phyloP scores from a whole-genome alignment of 1,284 basidiomycete genomes.

The Ustilago curta region DNA sequence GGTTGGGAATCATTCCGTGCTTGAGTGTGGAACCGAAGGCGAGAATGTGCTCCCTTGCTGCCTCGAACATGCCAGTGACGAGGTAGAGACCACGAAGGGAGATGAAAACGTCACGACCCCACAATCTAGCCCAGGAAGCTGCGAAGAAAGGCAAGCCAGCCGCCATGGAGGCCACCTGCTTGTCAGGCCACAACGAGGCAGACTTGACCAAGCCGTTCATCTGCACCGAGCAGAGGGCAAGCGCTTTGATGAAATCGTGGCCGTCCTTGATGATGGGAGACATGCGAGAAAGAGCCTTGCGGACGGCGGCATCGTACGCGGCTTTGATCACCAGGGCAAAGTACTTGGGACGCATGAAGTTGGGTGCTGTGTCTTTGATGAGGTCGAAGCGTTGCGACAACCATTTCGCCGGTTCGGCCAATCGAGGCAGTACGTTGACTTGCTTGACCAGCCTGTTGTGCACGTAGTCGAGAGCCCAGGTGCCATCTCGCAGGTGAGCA shows the following conservation, averaged over 20 bases:
- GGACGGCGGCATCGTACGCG: constrained; percentile 57
- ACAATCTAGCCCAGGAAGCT: constrained; percentile 62
- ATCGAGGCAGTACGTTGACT: constrained; percentile 44
- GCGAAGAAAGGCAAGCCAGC: constrained; percentile 66
- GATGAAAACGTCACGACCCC: constrained; percentile 66
- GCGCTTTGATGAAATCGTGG: constrained; percentile 60
- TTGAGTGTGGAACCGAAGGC: constrained; percentile 62
- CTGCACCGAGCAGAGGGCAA: constrained; percentile 62
- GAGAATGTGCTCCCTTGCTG: constrained; percentile 61
- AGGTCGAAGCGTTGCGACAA: constrained; percentile 59
- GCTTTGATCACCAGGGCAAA: constrained; percentile 62
- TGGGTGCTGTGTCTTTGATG: constrained; percentile 55
- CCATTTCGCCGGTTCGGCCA: constrained; percentile 56
- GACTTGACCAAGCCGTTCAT: constrained; percentile 65
- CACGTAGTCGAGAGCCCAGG: constrained; percentile 64
- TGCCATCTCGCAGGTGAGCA: constrained; percentile 59
- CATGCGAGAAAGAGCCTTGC: constrained; percentile 57
- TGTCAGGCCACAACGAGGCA: constrained; percentile 61
- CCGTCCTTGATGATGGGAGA: constrained; percentile 55
- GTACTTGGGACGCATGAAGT: constrained; percentile 66
- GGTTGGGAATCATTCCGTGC: constrained; percentile 64
- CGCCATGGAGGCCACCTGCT: constrained; percentile 63
- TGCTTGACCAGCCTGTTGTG: constrained; percentile 76
- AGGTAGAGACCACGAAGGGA: constrained; percentile 64
- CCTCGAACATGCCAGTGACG: constrained; percentile 60